Percentiles rank a stretch among this genome's conserved stretches.
These are phyloP conservation scores for Calonectria multiphialidica DNA, from an alignment of 2,329 filamentous ascomycete genomes.

Conservation along the genomic window DNA sequence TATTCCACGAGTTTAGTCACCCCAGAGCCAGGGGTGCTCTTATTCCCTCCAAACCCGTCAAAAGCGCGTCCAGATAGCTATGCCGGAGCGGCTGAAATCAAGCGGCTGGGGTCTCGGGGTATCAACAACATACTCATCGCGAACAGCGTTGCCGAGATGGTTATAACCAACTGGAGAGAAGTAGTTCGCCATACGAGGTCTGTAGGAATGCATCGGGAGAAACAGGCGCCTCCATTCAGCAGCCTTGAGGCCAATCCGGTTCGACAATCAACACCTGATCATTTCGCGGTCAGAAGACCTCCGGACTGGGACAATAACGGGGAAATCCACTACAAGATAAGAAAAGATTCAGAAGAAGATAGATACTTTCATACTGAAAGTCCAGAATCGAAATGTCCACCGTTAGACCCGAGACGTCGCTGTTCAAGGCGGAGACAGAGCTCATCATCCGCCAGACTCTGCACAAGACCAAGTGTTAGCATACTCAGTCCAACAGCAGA, in stretches of 20 bases:
- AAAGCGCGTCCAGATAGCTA: slow-evolving; percentile 48
- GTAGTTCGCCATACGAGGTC: slow-evolving; percentile 70
- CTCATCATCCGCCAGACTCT: slow-evolving; percentile 36
- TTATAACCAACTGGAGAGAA: slow-evolving; percentile 75
- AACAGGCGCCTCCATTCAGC: slow-evolving; percentile 30
- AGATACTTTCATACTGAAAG: slow-evolving; percentile 39
- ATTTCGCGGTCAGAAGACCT: slow-evolving; percentile 53
- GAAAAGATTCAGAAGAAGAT: slow-evolving; percentile 14
- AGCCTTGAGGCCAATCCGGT: slow-evolving; percentile 37
- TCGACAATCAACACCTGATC: slow-evolving; percentile 57
- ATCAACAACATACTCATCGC: slow-evolving; percentile 70
- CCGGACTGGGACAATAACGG: slow-evolving; percentile 47
- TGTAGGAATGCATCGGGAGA: slow-evolving; percentile 49
- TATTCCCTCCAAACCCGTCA: slow-evolving; percentile 58
- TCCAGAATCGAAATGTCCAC: slow-evolving; percentile 53
- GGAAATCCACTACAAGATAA: slow-evolving; percentile 21
- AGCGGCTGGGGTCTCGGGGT: slow-evolving; percentile 39
- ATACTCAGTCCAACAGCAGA: slow-evolving; percentile 49
- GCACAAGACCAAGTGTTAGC: slow-evolving; percentile 37
- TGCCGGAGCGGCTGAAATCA: slow-evolving; percentile 28
- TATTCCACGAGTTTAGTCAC: slow-evolving; percentile 62
- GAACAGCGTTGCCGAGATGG: slow-evolving; percentile 72
- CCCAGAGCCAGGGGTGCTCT: slow-evolving; percentile 54
- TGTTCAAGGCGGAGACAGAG: slow-evolving; percentile 37
- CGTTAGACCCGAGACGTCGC: slow-evolving; percentile 37